phyloP scores from a whole-genome alignment of 495 filamentous ascomycete species.

The Terfezia claveryi region DNA sequence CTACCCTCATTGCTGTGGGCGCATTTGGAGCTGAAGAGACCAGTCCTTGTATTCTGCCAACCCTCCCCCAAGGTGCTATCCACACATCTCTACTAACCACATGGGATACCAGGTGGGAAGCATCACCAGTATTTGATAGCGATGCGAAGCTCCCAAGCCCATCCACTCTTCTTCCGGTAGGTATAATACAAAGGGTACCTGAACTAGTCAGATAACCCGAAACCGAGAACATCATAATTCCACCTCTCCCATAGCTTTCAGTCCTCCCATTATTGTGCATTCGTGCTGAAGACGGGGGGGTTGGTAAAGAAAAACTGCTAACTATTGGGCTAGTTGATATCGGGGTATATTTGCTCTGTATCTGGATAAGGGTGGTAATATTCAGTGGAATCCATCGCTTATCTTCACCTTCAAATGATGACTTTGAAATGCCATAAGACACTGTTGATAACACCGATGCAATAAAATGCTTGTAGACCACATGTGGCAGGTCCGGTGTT shows the following conservation, averaged over 20 bases:
- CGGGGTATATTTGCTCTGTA: not conserved
- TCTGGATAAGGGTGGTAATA: constrained; percentile 11
- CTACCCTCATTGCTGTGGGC: constrained; percentile 1
- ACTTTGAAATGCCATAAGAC: not conserved
- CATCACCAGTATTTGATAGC: constrained; percentile 3
- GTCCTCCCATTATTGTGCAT: not conserved
- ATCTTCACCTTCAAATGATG: not conserved
- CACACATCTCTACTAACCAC: constrained; percentile 15
- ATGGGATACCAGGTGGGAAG: not conserved
- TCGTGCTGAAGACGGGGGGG: not conserved
- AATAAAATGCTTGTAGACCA: not conserved
- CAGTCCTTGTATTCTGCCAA: constrained; percentile 12
- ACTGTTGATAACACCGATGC: not conserved
- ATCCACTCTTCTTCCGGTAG: not conserved
- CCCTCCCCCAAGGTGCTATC: constrained; percentile 19
- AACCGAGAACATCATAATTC: constrained; percentile 2
- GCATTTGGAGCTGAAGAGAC: constrained; percentile 6
- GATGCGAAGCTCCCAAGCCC: constrained; percentile 1
- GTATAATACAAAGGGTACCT: constrained; percentile 13
- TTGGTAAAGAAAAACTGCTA: not conserved
- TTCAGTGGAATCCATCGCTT: constrained; percentile 15
- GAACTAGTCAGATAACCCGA: constrained; percentile 14
- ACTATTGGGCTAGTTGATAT: not conserved
- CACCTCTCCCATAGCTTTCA: not conserved
- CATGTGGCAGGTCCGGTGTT: not conserved